Conservation (phyloP, 345 rosid species). For the Brassica carinata region DNA sequence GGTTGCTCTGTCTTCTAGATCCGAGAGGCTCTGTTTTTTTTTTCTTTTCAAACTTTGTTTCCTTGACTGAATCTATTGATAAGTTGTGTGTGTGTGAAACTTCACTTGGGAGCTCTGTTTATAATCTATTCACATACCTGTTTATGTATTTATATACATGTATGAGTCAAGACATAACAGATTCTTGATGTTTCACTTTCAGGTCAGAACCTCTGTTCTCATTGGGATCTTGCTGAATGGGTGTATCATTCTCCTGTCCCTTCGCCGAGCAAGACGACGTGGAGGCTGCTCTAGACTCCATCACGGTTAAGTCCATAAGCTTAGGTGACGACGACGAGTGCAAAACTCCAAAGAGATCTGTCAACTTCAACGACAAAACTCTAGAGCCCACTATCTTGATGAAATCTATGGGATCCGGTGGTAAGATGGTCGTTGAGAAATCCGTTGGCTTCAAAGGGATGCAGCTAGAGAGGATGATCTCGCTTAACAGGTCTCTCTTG, state of each 20-base stretch:
- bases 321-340: conserved; percentile 61
- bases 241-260: conserved; percentile 62
- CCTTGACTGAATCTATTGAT: not conserved
- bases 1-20: conserved; percentile 40
- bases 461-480: conserved; percentile 57
- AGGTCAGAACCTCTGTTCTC: conserved; percentile 13
- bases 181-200: conserved; percentile 22
- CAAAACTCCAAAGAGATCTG: conserved; percentile 63
- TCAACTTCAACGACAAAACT: conserved; percentile 59
- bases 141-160: not conserved
- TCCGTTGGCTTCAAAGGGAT: conserved; percentile 73
- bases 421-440: conserved; percentile 70
- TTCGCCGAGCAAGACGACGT: conserved; percentile 58
- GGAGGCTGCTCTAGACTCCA: conserved; percentile 66
- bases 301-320: conserved; percentile 74
- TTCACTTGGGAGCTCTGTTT: not conserved
- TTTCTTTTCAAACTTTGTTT: not conserved
- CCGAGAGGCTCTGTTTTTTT: conserved; percentile 24
- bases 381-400: conserved; percentile 61
- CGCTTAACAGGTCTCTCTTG: conserved; percentile 38
- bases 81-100: conserved; percentile 30
- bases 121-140: not conserved
- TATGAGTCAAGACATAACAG: conserved; percentile 41
- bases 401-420: conserved; percentile 74
- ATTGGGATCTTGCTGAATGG: conserved; percentile 55